Percentiles rank a stretch among this genome's conserved stretches.
Evolutionary conservation across 192 early-diverging fungal species (phyloP).

Genomic region (Neocallimastix lanati): DNA sequence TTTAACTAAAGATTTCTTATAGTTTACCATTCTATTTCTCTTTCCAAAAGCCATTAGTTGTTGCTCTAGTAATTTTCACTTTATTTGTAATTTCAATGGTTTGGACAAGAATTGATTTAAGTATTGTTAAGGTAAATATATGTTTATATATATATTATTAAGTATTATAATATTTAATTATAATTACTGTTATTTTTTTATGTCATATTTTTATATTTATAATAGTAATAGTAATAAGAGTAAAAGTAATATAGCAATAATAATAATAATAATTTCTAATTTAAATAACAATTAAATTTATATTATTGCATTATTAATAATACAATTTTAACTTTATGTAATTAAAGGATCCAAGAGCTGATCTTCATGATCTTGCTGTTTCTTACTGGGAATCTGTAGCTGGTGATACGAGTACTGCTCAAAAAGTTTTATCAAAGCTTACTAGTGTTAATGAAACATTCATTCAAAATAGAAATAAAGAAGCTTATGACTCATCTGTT

Average conservation of each 20-base stretch:
- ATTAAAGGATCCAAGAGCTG: neutral
- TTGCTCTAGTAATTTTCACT: slow-evolving; percentile 9
- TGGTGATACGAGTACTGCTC: neutral
- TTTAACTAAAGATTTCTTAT: slow-evolving; percentile 16
- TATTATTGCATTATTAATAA: too few species aligned
- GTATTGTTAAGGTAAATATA: slow-evolving; percentile 12
- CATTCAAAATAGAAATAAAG: neutral
- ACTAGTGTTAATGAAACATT: neutral
- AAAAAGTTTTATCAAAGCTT: neutral
- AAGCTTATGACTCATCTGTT: neutral
- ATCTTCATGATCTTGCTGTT: neutral
- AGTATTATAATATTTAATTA: too few species aligned
- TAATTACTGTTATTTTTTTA: too few species aligned
- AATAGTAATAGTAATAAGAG: too few species aligned
- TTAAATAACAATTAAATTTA: too few species aligned
- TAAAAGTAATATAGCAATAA: too few species aligned
- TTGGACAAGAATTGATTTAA: slow-evolving; percentile 19
- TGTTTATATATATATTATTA: too few species aligned
- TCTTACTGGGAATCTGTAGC: neutral
- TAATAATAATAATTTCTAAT: too few species aligned
- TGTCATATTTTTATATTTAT: too few species aligned
- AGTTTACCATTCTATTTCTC: slow-evolving; percentile 10
- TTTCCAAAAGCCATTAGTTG: slow-evolving; percentile 21
- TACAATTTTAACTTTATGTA: too few species aligned
- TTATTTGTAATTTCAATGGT: slow-evolving; percentile 16